These are phyloP conservation scores for Hyaloscypha variabilis DNA, from an alignment of 495 filamentous ascomycete species.

Conservation along the genomic window DNA sequence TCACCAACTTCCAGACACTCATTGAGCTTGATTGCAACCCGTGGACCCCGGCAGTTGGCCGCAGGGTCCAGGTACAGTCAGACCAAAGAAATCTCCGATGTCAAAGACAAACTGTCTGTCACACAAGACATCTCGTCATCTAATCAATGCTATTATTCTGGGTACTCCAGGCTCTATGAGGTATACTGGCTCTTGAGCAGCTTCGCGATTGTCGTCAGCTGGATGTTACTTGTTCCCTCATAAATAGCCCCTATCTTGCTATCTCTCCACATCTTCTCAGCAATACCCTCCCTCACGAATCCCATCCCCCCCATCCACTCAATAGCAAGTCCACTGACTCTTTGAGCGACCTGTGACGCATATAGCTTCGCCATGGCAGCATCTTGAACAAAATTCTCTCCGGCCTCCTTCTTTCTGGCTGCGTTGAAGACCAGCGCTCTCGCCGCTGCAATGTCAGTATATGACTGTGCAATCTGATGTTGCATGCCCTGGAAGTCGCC, in stretches of 20 bases:
- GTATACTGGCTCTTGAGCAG: slow-evolving; percentile 85
- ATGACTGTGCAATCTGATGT: slow-evolving; percentile 96
- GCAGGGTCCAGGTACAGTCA: background rate
- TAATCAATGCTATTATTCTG: background rate
- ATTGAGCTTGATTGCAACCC: background rate
- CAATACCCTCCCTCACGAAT: slow-evolving; percentile 93
- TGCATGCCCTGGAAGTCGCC: slow-evolving; percentile 99
- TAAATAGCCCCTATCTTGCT: slow-evolving; percentile 99
- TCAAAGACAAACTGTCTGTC: background rate
- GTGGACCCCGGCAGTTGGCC: background rate
- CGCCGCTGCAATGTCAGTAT: slow-evolving; percentile 89
- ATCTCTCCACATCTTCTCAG: slow-evolving; percentile 97
- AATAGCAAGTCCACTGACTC: slow-evolving; percentile 82
- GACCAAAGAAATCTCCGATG: background rate
- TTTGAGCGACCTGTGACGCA: slow-evolving; percentile 88
- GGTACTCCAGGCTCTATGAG: slow-evolving; percentile 28
- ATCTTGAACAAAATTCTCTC: slow-evolving; percentile 90
- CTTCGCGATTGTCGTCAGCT: slow-evolving; percentile 92
- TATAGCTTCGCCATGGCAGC: slow-evolving; percentile 99
- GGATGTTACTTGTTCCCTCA: slow-evolving; percentile 81
- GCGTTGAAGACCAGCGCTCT: slow-evolving; percentile 95
- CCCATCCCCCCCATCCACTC: slow-evolving; percentile 95
- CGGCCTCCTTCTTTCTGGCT: slow-evolving; percentile 96
- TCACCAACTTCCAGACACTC: background rate
- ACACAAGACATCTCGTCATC: background rate